These are phyloP conservation scores for Nicotiana obtusifolia DNA, from an alignment of 257 asterid species.

Conservation along the genomic window DNA sequence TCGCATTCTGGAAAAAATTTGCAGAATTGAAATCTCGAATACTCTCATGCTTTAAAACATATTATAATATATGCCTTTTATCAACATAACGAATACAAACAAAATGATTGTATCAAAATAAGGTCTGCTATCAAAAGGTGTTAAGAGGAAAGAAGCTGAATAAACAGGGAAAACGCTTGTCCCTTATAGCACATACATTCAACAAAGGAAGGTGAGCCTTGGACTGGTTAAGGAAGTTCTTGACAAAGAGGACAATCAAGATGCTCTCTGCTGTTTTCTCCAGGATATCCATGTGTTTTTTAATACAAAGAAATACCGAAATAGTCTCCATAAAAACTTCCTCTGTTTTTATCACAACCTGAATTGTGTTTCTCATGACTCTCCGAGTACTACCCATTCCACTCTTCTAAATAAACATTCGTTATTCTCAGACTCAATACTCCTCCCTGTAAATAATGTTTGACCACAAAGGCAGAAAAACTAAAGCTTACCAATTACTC, in stretches of 20 bases:
- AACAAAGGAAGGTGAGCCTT: background rate
- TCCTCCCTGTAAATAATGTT: no score
- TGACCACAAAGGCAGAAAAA: no score
- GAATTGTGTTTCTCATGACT: no score
- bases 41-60: background rate
- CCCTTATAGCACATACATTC: background rate
- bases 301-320: no score
- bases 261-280: background rate
- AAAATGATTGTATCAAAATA: background rate
- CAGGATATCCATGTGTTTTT: background rate
- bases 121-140: background rate
- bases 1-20: constrained; percentile 40
- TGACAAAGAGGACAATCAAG: background rate
- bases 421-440: background rate
- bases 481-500: background rate
- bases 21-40: background rate
- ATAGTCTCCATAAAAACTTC: no score
- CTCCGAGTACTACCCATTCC: background rate
- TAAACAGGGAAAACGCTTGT: background rate
- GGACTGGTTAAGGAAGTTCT: background rate
- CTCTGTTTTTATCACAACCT: no score
- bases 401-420: background rate
- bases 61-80: background rate
- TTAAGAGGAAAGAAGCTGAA: background rate
- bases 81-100: background rate